These are phyloP conservation scores for Fusarium lyarnte DNA, from an alignment of 2,329 filamentous ascomycete genomes.

Conservation along the genomic window DNA sequence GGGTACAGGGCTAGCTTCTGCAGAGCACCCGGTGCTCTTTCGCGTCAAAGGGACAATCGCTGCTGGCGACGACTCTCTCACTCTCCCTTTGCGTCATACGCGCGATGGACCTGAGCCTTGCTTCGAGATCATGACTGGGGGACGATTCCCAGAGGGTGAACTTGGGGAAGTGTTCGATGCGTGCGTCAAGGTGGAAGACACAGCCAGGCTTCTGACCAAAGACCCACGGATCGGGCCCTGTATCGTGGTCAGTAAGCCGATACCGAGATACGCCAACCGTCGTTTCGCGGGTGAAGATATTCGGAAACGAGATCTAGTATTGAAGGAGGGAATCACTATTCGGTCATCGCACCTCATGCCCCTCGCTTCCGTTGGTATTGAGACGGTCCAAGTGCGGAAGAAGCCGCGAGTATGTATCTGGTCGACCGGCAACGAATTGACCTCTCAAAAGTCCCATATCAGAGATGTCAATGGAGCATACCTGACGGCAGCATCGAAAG, in stretches of 20 bases:
- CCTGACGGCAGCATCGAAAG: neutral
- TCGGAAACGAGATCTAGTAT: neutral
- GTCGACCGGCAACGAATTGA: neutral
- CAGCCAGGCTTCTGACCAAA: rapidly evolving
- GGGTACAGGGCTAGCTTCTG: neutral
- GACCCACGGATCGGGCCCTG: rapidly evolving
- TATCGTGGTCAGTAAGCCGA: rapidly evolving
- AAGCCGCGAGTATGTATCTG: neutral
- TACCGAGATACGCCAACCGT: neutral
- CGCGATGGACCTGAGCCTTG: neutral
- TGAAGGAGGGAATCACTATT: neutral
- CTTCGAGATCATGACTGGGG: neutral
- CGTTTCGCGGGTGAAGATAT: neutral
- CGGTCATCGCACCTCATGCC: neutral
- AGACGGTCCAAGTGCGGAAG: rapidly evolving
- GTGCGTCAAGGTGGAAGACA: neutral
- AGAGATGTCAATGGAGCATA: neutral
- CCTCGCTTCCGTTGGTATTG: neutral
- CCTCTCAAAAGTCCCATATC: neutral
- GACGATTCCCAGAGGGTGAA: neutral
- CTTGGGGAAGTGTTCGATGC: neutral
- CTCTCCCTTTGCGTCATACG: rapidly evolving
- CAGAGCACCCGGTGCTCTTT: neutral
- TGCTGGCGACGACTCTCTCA: neutral
- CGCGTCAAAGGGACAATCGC: neutral